Percentiles rank a stretch among this genome's conserved stretches.
These are phyloP conservation scores for Gremmenia infestans DNA, from an alignment of 2,329 filamentous ascomycete genomes.

Conservation along the genomic window DNA sequence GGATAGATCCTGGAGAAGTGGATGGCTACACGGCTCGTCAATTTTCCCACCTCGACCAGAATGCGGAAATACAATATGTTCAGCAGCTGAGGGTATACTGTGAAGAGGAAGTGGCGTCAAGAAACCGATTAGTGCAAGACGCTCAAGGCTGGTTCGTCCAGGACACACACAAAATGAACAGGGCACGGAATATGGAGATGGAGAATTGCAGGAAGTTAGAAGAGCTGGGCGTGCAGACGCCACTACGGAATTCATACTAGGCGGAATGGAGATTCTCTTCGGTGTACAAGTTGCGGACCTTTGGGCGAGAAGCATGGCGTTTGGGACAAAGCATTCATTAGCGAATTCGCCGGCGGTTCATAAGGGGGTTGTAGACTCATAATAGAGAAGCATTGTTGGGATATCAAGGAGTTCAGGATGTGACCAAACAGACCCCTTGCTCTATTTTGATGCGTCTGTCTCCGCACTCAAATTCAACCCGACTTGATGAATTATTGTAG, in stretches of 20 bases:
- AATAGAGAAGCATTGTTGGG: not conserved
- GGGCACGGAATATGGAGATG: conserved; percentile 49
- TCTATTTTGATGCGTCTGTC: not conserved
- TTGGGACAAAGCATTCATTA: conserved; percentile 6
- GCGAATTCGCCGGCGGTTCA: not conserved
- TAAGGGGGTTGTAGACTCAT: not conserved
- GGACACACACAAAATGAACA: conserved; percentile 54
- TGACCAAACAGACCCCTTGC: not conserved
- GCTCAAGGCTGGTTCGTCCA: conserved; percentile 67
- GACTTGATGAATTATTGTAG: not conserved
- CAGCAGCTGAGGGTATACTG: conserved; percentile 65
- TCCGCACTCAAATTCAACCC: not conserved
- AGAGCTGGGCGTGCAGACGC: conserved; percentile 37
- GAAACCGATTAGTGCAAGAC: conserved; percentile 53
- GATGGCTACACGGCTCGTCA: conserved; percentile 63
- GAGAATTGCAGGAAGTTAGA: conserved; percentile 53
- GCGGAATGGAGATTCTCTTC: not conserved
- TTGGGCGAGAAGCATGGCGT: conserved; percentile 25
- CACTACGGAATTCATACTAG: conserved; percentile 2
- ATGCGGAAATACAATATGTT: conserved; percentile 71
- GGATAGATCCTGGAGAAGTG: conserved; percentile 73
- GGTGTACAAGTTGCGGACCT: conserved; percentile 16
- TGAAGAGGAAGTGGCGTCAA: conserved; percentile 61
- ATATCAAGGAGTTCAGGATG: not conserved
- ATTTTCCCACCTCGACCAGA: conserved; percentile 68